Evolutionary conservation across 2,329 filamentous ascomycete genomes (phyloP), one percentile per base, ranked within the genome.

Genomic region (Colletotrichum camelliae): DNA sequence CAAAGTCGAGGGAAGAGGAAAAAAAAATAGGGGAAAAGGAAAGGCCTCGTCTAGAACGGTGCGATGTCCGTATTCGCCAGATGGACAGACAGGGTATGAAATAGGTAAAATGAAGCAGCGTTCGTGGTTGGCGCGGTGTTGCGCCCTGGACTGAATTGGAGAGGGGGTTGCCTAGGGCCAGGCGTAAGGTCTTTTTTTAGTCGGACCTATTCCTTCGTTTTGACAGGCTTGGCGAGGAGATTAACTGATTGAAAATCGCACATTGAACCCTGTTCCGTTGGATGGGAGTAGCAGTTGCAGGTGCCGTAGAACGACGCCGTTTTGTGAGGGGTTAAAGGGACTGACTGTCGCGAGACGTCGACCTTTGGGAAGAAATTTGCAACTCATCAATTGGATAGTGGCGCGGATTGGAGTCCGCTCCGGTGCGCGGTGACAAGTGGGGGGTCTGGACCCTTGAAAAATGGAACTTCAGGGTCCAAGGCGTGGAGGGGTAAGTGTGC

Each of bases 381-480:
- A 64, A 75, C 62, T 57, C 69, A 48, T 67, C 72, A 57, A 75
- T 75, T 48, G 73, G 73, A 67, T 64, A 72, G 66, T 72, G 69
- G 33, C 55, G 62, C 57, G 73, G 73, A 75, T 73, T 72, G 69
- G 62, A 29, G 69, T 75, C 57, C 55, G 70, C 67, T 73, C 61
- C 58, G 55, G 73, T 75, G 73, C 27, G 73, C 64, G 62, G 31
- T 64, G 62, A 68, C 62, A 75, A 75, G 73, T 75, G 73, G 73
- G 73, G 68, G 39, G 27, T 35, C 73, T 75, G 62, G 73, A 75
- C 73, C 73, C 73, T 75, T 75, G 73, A 72, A 75, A 75, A 73
- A 62, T 75, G 73, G 73, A 75, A 75, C 73, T 75, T 75, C 73
- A 75, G 73, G 73, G 73, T 75, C 73, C 70, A 67, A 58, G 29